Conservation (phyloP, 169 alveolate species). For the Besnoitia besnoiti region DNA sequence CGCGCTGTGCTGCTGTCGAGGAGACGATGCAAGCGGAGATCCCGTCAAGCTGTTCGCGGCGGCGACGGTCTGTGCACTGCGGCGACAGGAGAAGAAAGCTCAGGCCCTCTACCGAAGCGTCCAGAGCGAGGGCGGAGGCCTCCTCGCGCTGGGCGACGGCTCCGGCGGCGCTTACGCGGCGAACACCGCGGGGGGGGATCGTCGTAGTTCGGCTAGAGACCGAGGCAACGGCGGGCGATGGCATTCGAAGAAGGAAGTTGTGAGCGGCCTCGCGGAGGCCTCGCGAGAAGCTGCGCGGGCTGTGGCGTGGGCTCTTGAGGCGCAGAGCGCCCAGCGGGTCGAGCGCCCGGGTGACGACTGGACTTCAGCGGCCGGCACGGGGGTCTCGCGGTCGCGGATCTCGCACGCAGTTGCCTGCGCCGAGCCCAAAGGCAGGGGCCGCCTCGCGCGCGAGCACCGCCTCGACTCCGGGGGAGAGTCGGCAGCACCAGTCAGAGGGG, state of each 20-base stretch:
- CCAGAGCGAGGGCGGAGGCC: neutral
- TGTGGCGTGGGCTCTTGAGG: neutral
- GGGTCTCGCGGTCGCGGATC: neutral
- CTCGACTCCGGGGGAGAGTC: neutral
- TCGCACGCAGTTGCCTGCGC: no score
- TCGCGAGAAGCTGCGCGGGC: neutral
- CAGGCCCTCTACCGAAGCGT: neutral
- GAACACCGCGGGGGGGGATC: neutral
- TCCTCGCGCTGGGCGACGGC: neutral
- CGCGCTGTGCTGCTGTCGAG: slow-evolving; percentile 26
- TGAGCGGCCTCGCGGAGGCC: neutral
- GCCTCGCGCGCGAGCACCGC: no score
- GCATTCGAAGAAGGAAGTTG: neutral
- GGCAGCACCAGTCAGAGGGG: neutral
- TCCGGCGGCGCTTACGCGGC: neutral
- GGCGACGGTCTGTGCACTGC: neutral
- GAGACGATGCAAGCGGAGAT: neutral
- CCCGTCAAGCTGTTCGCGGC: neutral
- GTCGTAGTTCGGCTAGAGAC: neutral
- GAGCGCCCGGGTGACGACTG: neutral
- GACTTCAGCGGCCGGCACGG: neutral
- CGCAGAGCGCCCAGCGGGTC: neutral
- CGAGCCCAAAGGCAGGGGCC: no score
- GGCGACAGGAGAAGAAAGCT: neutral
- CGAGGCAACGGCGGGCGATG: neutral